Conservation (phyloP, 78 protist species). For the Diacronema lutheri region DNA sequence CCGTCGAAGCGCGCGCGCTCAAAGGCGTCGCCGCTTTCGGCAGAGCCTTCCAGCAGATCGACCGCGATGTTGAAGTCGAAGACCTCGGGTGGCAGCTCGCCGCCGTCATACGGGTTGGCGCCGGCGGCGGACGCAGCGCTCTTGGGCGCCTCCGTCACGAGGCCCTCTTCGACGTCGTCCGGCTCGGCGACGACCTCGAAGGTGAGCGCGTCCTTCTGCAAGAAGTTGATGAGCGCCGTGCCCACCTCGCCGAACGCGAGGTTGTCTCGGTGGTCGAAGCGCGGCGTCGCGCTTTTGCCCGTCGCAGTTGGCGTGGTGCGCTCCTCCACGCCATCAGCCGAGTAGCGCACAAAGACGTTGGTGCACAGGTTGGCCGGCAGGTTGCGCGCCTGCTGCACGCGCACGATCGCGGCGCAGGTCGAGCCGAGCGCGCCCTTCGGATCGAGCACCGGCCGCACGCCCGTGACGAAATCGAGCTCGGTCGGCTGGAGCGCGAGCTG, state of each 20-base stretch:
- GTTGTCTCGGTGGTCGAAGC: no score
- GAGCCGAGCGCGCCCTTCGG: neutral
- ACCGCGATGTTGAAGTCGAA: neutral
- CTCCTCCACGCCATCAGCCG: no score
- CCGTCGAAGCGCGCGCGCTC: no score
- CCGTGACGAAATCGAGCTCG: neutral
- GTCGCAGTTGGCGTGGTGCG: no score
- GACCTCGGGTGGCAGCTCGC: neutral
- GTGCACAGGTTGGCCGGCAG: neutral
- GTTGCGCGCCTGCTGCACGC: neutral
- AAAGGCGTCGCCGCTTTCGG: no score
- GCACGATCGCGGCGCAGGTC: neutral
- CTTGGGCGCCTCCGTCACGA: neutral
- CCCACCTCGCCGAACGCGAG: no score
- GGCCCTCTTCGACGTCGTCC: neutral
- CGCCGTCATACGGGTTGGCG: no score
- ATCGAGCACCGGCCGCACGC: neutral
- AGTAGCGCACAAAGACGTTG: neutral
- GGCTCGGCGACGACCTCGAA: neutral
- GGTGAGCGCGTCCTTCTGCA: neutral
- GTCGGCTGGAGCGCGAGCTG: neutral
- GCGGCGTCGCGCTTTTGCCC: neutral
- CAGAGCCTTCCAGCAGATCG: neutral
- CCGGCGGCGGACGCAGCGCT: neutral
- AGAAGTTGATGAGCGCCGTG: neutral